A percentile compares a stretch with the other conserved stretches of the same genome.
These are phyloP conservation scores for Diaporthe eres DNA, from an alignment of 2,329 filamentous ascomycete species.

Conservation along the genomic window DNA sequence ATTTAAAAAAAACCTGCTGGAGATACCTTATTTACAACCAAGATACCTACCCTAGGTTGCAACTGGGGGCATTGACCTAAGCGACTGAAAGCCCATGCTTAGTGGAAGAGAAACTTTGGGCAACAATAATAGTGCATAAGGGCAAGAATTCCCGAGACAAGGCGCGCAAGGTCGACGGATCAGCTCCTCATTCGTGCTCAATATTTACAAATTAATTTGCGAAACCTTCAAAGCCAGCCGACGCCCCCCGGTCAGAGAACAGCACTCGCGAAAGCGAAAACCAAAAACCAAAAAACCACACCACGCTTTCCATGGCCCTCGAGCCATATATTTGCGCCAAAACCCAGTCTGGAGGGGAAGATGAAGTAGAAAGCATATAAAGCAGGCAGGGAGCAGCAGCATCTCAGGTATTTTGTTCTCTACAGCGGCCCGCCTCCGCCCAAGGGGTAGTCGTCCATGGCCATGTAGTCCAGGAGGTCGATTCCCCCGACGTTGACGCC, in stretches of 20 bases:
- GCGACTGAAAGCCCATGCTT: neutral
- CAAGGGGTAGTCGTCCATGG: conserved; percentile 67
- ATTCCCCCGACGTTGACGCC: conserved; percentile 77
- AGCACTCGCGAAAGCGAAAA: neutral
- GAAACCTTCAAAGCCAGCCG: neutral
- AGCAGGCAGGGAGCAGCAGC: neutral
- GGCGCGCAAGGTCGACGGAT: neutral
- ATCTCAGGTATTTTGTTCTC: neutral
- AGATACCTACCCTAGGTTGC: too few relatives aligned
- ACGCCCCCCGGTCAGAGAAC: neutral
- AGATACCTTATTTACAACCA: neutral
- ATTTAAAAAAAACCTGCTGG: neutral
- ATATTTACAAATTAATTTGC: conserved; percentile 3
- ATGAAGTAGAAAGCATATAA: neutral
- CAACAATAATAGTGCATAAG: neutral
- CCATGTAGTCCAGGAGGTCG: conserved; percentile 78
- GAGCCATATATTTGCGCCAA: conserved; percentile 12
- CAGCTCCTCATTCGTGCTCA: conserved; percentile 8
- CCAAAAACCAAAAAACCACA: neutral
- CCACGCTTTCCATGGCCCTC: neutral
- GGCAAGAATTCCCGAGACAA: neutral
- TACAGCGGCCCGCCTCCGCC: conserved; percentile 42
- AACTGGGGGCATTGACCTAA: neutral
- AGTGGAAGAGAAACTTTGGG: neutral
- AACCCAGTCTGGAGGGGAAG: neutral